Conservation (phyloP, 2,329 filamentous ascomycete species). For the Fusarium proliferatum region DNA sequence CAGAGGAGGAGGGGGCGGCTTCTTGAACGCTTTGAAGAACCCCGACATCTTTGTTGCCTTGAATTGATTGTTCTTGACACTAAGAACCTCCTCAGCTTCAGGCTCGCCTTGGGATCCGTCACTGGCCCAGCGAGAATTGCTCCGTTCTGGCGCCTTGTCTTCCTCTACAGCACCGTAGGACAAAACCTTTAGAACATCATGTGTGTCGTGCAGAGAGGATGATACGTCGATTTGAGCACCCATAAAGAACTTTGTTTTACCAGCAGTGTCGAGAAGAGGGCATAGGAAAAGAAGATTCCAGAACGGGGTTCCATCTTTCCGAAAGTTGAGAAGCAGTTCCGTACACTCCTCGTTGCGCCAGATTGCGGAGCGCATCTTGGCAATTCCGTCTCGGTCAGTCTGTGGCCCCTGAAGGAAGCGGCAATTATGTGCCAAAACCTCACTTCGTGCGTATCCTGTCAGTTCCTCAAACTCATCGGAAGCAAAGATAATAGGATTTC, state of each 20-base stretch:
- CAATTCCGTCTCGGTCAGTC: constrained; percentile 56
- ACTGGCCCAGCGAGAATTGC: constrained; percentile 24
- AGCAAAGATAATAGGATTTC: constrained; percentile 62
- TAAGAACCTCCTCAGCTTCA: constrained; percentile 46
- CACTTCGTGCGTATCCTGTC: constrained; percentile 60
- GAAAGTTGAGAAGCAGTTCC: constrained; percentile 64
- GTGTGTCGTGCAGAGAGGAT: constrained; percentile 60
- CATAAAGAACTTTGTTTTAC: constrained; percentile 63
- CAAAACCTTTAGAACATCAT: constrained; percentile 63
- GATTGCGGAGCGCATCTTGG: constrained; percentile 56
- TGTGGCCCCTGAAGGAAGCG: constrained; percentile 61
- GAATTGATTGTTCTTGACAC: constrained; percentile 28
- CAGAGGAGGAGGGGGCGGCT: constrained; percentile 34
- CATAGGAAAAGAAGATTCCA: constrained; percentile 68
- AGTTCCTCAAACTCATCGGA: constrained; percentile 64
- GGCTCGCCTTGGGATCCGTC: constrained; percentile 31
- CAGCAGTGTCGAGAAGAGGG: constrained; percentile 61
- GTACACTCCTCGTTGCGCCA: constrained; percentile 56
- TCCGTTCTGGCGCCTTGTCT: constrained; percentile 21
- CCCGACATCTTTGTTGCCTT: constrained; percentile 44
- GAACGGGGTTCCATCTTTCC: constrained; percentile 62
- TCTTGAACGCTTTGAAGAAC: constrained; percentile 52
- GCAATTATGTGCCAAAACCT: constrained; percentile 62
- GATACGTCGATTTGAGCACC: constrained; percentile 69
- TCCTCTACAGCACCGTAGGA: constrained; percentile 49